Conservation (phyloP, 2,329 filamentous ascomycete species). For the Calonectria multiphialidica region DNA sequence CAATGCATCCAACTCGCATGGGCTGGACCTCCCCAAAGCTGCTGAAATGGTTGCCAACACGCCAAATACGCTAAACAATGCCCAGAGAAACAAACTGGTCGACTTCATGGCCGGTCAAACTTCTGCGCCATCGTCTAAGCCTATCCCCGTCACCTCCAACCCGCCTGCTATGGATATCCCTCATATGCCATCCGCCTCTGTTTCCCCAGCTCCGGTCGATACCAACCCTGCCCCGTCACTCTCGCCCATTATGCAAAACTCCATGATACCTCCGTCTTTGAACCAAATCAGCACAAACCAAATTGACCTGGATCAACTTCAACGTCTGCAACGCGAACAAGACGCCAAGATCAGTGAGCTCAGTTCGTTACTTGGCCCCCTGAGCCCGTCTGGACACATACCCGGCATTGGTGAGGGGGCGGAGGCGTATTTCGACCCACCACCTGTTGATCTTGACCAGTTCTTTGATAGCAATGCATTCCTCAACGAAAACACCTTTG, state of each 20-base stretch:
- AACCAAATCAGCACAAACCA: constrained; percentile 76
- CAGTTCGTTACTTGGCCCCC: constrained; percentile 78
- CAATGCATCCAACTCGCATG: constrained; percentile 64
- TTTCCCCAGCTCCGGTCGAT: constrained; percentile 43
- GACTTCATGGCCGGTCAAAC: constrained; percentile 68
- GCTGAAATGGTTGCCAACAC: constrained; percentile 65
- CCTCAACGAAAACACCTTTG: constrained; percentile 53
- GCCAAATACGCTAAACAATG: constrained; percentile 65
- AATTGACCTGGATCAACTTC: constrained; percentile 82
- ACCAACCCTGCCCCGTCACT: constrained; percentile 51
- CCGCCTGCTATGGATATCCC: constrained; percentile 30
- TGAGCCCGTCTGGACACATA: constrained; percentile 84
- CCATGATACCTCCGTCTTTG: constrained; percentile 63
- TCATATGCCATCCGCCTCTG: constrained; percentile 35
- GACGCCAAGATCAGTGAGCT: constrained; percentile 82
- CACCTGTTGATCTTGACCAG: constrained; percentile 63
- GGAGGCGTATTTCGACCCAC: constrained; percentile 50
- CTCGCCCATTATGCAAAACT: constrained; percentile 62
- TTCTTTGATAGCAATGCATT: constrained; percentile 61
- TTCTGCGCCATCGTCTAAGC: constrained; percentile 39
- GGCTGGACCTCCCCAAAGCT: constrained; percentile 66
- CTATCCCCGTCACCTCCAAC: constrained; percentile 33
- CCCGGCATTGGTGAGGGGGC: constrained; percentile 71
- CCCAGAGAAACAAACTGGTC: constrained; percentile 70
- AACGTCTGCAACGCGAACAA: constrained; percentile 84